Evolutionary conservation across 768 basidiomycete species (phyloP).

Genomic region (Dictyophora rubrovolvata): DNA sequence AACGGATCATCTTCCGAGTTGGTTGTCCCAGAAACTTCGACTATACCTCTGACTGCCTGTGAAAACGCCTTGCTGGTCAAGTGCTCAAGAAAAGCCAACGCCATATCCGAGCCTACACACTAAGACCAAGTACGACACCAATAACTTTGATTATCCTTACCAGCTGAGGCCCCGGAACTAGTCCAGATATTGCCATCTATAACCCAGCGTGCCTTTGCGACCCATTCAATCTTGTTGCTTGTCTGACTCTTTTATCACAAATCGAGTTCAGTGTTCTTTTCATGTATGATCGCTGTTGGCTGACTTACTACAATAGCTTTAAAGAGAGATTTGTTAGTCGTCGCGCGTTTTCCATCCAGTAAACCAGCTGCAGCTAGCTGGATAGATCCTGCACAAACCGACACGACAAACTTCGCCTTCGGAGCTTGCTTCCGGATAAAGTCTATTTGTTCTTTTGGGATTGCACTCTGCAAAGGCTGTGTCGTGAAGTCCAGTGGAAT

Average conservation of each 20-base stretch:
- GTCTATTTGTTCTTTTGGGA: slow-evolving; percentile 15
- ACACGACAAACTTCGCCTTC: slow-evolving; percentile 12
- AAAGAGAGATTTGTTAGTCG: slow-evolving; percentile 7
- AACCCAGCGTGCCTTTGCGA: slow-evolving; percentile 10
- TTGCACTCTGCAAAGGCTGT: slow-evolving; percentile 8
- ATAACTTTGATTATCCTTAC: not conserved
- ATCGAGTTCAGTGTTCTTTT: not conserved
- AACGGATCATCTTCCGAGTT: slow-evolving; percentile 21
- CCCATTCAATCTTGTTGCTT: slow-evolving; percentile 3
- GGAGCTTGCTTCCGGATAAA: not conserved
- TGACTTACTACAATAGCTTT: not conserved
- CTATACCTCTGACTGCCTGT: slow-evolving; percentile 11
- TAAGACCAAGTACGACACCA: not conserved
- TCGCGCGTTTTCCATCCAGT: slow-evolving; percentile 9
- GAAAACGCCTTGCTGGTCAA: slow-evolving; percentile 6
- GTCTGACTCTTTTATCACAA: not conserved
- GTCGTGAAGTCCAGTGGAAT: slow-evolving; percentile 9
- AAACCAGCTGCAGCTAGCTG: slow-evolving; percentile 5
- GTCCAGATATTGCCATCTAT: slow-evolving; percentile 8
- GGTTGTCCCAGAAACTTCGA: slow-evolving; percentile 15
- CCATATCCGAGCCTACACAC: slow-evolving; percentile 5
- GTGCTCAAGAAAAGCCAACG: slow-evolving; percentile 4
- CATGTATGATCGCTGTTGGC: not conserved
- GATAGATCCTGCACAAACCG: slow-evolving; percentile 7
- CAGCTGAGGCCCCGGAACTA: slow-evolving; percentile 2